Percentiles rank a stretch among this genome's conserved stretches.
phyloP scores from a whole-genome alignment of 371 early-diverging fungal species.

The Nematocida sp. region DNA sequence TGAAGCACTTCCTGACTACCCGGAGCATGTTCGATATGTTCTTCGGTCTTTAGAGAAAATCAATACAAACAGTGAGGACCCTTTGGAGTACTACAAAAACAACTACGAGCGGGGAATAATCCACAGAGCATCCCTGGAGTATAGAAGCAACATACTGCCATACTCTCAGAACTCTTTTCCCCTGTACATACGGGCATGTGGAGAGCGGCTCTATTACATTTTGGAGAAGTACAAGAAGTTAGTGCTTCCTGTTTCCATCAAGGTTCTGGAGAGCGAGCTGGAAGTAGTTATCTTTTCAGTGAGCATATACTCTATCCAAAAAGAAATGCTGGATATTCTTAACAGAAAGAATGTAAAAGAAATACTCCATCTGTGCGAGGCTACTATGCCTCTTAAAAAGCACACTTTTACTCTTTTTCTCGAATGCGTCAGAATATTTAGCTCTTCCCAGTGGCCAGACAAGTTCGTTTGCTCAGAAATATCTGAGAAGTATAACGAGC shows the following conservation, averaged over 20 bases:
- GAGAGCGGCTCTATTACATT: not conserved
- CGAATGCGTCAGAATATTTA: not conserved
- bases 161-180: not conserved
- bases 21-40: constrained; percentile 17
- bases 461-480: not conserved
- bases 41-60: constrained; percentile 43
- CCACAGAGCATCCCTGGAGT: not conserved
- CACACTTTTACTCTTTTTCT: constrained; percentile 35
- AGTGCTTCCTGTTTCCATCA: constrained; percentile 24
- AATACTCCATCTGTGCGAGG: constrained; percentile 25
- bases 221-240: constrained; percentile 11
- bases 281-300: constrained; percentile 41
- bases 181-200: not conserved
- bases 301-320: not conserved
- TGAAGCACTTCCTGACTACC: constrained; percentile 29
- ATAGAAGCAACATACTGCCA: not conserved
- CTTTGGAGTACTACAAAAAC: constrained; percentile 50
- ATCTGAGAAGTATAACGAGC: not conserved
- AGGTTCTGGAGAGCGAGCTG: constrained; percentile 14
- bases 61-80: constrained; percentile 13
- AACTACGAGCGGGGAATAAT: constrained; percentile 49
- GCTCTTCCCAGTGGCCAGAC: not conserved
- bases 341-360: not conserved
- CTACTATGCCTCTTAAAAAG: constrained; percentile 6
- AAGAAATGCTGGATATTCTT: constrained; percentile 14